These are phyloP conservation scores for Globisporangium viniferum DNA, from an alignment of 352 stramenopile species.

Conservation along the genomic window DNA sequence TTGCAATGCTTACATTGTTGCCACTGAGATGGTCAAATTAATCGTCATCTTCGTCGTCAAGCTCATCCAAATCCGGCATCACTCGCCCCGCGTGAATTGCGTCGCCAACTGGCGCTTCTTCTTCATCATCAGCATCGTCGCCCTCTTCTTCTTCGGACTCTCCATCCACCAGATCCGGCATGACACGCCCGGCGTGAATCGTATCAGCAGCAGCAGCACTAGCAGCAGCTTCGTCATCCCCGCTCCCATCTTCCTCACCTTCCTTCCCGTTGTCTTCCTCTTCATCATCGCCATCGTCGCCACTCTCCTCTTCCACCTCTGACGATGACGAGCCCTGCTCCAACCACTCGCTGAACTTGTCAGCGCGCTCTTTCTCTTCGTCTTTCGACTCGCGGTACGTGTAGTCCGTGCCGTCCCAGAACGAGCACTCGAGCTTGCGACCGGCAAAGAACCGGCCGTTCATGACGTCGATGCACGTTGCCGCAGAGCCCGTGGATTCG, in stretches of 20 bases:
- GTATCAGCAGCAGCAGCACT: not conserved
- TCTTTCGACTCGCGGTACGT: constrained; percentile 78
- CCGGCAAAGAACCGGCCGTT: constrained; percentile 88
- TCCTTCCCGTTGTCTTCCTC: not conserved
- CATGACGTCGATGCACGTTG: constrained; percentile 87
- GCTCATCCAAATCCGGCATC: constrained; percentile 50
- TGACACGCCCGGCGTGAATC: constrained; percentile 16
- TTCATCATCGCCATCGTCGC: constrained; percentile 1
- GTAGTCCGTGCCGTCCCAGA: constrained; percentile 96
- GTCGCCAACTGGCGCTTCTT: not conserved
- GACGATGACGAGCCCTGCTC: constrained; percentile 75
- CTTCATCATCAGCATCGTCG: constrained; percentile 24
- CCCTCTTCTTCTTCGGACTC: constrained; percentile 22
- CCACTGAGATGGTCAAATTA: not conserved
- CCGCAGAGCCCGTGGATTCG: constrained; percentile 74
- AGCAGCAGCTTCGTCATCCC: not conserved
- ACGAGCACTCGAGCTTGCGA: constrained; percentile 85
- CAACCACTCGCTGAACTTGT: constrained; percentile 95
- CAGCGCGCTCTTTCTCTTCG: constrained; percentile 80
- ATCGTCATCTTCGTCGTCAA: constrained; percentile 34
- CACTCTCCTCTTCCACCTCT: constrained; percentile 39
- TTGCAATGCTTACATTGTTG: too few relatives aligned
- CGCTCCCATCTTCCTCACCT: constrained; percentile 12
- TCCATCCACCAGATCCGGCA: constrained; percentile 10
- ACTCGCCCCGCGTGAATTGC: constrained; percentile 51